These are phyloP conservation scores for Penicillium nucicola DNA, from an alignment of 495 filamentous ascomycete species.

Conservation along the genomic window DNA sequence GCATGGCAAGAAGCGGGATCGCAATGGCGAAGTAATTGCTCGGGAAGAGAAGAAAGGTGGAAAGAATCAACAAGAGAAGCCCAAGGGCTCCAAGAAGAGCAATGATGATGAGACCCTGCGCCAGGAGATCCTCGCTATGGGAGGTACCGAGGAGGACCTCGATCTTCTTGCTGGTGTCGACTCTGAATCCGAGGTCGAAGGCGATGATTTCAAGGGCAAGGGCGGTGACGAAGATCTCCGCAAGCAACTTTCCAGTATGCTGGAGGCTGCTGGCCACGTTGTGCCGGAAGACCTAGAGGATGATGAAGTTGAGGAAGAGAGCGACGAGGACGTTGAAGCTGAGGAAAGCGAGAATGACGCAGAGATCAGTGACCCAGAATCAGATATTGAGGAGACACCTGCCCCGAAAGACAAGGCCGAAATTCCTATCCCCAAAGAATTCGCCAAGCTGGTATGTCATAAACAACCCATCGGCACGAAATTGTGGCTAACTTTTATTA, in stretches of 20 bases:
- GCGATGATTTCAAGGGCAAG: slow-evolving; percentile 21
- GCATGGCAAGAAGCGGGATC: slow-evolving; percentile 47
- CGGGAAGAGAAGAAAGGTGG: slow-evolving; percentile 28
- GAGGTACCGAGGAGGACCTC: slow-evolving; percentile 73
- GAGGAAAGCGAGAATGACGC: slow-evolving; percentile 45
- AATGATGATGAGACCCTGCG: slow-evolving; percentile 45
- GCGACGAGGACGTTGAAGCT: slow-evolving; percentile 22
- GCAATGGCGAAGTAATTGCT: slow-evolving; percentile 49
- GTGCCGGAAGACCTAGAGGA: slow-evolving; percentile 42
- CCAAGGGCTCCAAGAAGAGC: slow-evolving; percentile 14
- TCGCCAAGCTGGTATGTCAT: slow-evolving; percentile 38
- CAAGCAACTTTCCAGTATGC: slow-evolving; percentile 41
- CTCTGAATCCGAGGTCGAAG: slow-evolving; percentile 60
- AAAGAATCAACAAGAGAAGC: slow-evolving; percentile 23
- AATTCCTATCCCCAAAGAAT: slow-evolving; percentile 25
- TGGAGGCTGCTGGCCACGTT: slow-evolving; percentile 43
- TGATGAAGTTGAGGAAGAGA: slow-evolving; percentile 40
- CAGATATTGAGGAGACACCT: slow-evolving; percentile 24
- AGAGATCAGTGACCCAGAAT: slow-evolving; percentile 19
- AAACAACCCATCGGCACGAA: neutral
- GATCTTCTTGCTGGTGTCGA: slow-evolving; percentile 60
- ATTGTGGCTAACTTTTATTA: slow-evolving; percentile 17
- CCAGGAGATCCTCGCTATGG: slow-evolving; percentile 71
- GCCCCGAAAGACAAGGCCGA: slow-evolving; percentile 19
- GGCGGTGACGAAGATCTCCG: slow-evolving; percentile 36